Percentiles rank a stretch among this genome's conserved stretches.
phyloP scores from a whole-genome alignment of 208 protist species.

The Trichomonas gallinae region DNA sequence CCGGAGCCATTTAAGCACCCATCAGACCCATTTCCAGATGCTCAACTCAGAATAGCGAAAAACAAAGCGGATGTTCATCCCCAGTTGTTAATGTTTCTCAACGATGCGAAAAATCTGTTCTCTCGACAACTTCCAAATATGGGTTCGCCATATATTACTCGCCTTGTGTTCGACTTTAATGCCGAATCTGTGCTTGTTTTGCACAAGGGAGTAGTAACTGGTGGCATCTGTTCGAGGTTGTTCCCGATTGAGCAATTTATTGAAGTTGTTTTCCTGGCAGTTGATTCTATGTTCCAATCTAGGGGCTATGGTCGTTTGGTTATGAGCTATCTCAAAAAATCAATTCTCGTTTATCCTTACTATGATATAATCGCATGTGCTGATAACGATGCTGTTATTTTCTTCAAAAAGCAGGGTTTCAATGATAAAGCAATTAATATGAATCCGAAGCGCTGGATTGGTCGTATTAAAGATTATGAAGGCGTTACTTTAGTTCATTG shows the following conservation, averaged over 20 bases:
- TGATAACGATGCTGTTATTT: constrained; percentile 68
- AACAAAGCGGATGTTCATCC: not conserved
- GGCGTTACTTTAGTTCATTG: constrained; percentile 63
- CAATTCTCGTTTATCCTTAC: constrained; percentile 41
- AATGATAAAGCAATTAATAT: constrained; percentile 40
- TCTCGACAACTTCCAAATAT: constrained; percentile 65
- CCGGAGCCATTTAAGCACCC: not conserved
- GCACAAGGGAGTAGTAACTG: constrained; percentile 46
- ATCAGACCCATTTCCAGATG: not conserved
- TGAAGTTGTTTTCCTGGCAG: constrained; percentile 68
- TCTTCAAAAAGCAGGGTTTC: constrained; percentile 65
- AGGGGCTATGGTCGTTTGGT: constrained; percentile 51
- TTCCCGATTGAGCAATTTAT: constrained; percentile 52
- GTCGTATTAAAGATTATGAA: constrained; percentile 70
- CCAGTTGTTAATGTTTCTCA: constrained; percentile 33
- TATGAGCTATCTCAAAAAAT: constrained; percentile 59
- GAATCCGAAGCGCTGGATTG: constrained; percentile 49
- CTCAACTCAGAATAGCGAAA: not conserved
- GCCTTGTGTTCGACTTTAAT: constrained; percentile 53
- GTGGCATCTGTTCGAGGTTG: constrained; percentile 59
- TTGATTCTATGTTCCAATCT: constrained; percentile 54
- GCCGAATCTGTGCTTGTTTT: not conserved
- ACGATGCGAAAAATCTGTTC: constrained; percentile 63
- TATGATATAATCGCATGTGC: constrained; percentile 66
- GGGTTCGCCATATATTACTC: constrained; percentile 60